Percentiles rank a stretch among this genome's conserved stretches.
Evolutionary conservation across 768 basidiomycete species (phyloP).

Genomic region (Pholiota molesta): DNA sequence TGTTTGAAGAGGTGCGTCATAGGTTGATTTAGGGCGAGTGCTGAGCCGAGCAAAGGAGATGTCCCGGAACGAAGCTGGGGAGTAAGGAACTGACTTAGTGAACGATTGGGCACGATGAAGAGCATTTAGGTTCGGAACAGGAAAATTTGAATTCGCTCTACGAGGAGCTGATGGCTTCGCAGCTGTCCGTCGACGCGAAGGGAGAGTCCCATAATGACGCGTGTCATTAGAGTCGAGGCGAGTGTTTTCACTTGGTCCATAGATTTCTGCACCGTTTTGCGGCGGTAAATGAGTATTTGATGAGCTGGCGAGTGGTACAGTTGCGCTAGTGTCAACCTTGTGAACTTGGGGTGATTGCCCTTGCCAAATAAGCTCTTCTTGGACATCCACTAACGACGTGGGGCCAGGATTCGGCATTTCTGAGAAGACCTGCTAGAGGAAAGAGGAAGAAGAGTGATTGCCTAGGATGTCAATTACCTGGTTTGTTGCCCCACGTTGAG

Average conservation of each 20-base stretch:
- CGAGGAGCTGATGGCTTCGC: slow-evolving; percentile 34
- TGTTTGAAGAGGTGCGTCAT: slow-evolving; percentile 54
- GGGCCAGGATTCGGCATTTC: not conserved
- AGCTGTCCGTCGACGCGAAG: slow-evolving; percentile 30
- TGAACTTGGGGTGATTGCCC: not conserved
- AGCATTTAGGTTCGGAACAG: slow-evolving; percentile 35
- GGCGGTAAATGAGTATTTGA: slow-evolving; percentile 5
- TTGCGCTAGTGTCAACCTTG: slow-evolving; percentile 10
- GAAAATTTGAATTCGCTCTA: slow-evolving; percentile 40
- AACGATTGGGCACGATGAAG: slow-evolving; percentile 30
- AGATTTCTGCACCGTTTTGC: slow-evolving; percentile 1
- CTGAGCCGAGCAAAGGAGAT: slow-evolving; percentile 40
- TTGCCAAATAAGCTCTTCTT: not conserved
- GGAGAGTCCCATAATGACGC: slow-evolving; percentile 59
- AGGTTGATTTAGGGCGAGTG: slow-evolving; percentile 70
- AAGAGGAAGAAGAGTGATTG: not conserved
- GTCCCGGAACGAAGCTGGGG: slow-evolving; percentile 42
- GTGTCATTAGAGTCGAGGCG: slow-evolving; percentile 14
- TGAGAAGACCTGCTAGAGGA: not conserved
- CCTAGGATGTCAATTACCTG: not conserved
- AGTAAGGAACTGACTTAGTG: slow-evolving; percentile 37
- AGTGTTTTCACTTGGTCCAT: slow-evolving; percentile 19
- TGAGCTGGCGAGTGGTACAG: slow-evolving; percentile 12
- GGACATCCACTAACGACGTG: not conserved
- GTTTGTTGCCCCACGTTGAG: not conserved